Evolutionary conservation across 177 flowering plant species (phyloP).

Genomic region (Telopea speciosissima): DNA sequence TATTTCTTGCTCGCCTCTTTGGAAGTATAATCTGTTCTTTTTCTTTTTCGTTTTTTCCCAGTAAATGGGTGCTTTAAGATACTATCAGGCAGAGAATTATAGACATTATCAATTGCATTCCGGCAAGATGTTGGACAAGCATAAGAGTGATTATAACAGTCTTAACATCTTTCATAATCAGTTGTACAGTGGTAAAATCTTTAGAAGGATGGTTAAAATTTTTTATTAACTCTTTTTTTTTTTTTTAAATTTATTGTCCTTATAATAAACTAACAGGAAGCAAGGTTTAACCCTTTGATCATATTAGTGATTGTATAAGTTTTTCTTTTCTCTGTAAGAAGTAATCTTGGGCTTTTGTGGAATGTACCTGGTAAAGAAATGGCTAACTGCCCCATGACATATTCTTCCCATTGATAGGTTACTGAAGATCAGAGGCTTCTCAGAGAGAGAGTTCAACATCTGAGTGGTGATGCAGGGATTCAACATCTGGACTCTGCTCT

Average conservation of each 20-base stretch:
- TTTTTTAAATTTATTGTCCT: neutral
- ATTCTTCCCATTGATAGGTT: conserved; percentile 46
- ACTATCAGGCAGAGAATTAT: neutral
- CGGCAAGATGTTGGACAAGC: neutral
- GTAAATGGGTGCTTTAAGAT: neutral
- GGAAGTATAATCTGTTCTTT: neutral
- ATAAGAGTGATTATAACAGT: neutral
- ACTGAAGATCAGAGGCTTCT: conserved; percentile 82
- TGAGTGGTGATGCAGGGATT: conserved; percentile 88
- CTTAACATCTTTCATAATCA: neutral
- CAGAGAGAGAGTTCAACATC: conserved; percentile 74
- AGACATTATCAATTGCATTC: neutral
- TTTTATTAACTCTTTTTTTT: neutral
- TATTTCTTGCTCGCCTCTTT: neutral
- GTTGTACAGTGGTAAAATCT: neutral
- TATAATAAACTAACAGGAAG: neutral
- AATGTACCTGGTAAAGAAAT: neutral
- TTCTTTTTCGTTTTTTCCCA: neutral
- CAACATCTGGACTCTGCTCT: conserved; percentile 82
- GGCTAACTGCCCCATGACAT: neutral
- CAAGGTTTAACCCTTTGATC: neutral
- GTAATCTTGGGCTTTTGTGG: neutral
- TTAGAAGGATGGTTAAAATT: neutral
- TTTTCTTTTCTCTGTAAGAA: neutral
- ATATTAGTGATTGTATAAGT: neutral